Conservation (phyloP, 345 rosid genomes). For the Alliaria petiolata region DNA sequence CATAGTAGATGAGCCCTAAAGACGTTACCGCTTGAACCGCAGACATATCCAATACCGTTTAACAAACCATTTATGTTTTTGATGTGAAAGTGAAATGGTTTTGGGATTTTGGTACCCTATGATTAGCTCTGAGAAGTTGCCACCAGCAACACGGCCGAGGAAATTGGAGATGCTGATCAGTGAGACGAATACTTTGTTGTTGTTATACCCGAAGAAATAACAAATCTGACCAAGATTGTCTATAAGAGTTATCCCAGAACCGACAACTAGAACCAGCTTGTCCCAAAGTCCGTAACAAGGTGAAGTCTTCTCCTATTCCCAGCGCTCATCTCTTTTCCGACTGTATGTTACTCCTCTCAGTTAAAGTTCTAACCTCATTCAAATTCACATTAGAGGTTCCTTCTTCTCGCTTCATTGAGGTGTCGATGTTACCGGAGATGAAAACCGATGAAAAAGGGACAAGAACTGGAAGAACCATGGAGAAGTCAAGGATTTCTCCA, state of each 20-base stretch:
- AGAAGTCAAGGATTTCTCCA: slow-evolving; percentile 43
- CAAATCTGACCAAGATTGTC: slow-evolving; percentile 88
- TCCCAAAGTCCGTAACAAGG: slow-evolving; percentile 59
- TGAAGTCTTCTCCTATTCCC: slow-evolving; percentile 76
- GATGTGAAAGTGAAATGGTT: not conserved
- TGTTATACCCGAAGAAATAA: slow-evolving; percentile 55
- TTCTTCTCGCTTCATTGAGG: slow-evolving; percentile 32
- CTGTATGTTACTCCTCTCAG: slow-evolving; percentile 63
- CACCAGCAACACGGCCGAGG: slow-evolving; percentile 87
- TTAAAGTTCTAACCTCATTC: slow-evolving; percentile 32
- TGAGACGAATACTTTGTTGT: slow-evolving; percentile 64
- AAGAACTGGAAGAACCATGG: slow-evolving; percentile 51
- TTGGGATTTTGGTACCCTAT: slow-evolving; percentile 40
- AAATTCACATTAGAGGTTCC: slow-evolving; percentile 25
- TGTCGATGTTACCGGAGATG: slow-evolving; percentile 27
- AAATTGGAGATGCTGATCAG: slow-evolving; percentile 88
- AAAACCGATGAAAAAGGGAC: slow-evolving; percentile 51
- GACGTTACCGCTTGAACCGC: slow-evolving; percentile 58
- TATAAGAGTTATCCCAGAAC: slow-evolving; percentile 78
- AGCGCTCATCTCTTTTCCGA: slow-evolving; percentile 56
- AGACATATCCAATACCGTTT: slow-evolving; percentile 60
- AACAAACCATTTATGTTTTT: not conserved
- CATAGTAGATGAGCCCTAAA: slow-evolving; percentile 52
- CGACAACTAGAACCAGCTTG: slow-evolving; percentile 70
- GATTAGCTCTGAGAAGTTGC: slow-evolving; percentile 77